Evolutionary conservation across 2,329 filamentous ascomycete genomes (phyloP).

Genomic region (Chaetomium sp.): DNA sequence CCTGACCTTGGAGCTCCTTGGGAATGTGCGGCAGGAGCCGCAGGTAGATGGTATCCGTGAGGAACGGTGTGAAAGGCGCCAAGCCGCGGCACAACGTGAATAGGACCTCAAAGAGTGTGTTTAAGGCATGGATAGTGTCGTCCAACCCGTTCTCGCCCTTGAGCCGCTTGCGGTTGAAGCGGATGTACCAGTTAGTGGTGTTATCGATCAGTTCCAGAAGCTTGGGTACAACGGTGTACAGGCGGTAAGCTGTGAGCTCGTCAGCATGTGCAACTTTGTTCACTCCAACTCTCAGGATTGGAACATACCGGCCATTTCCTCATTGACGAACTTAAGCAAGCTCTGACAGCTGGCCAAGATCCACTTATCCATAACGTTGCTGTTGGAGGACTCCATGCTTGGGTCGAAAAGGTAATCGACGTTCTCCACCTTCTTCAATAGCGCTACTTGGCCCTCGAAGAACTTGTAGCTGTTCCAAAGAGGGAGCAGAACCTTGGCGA

Average conservation of each 20-base stretch:
- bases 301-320: constrained; percentile 73
- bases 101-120: constrained; percentile 89
- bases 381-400: constrained; percentile 65
- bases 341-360: constrained; percentile 90
- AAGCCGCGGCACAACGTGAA: constrained; percentile 83
- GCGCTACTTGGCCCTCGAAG: constrained; percentile 79
- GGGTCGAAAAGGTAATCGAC: constrained; percentile 76
- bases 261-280: constrained; percentile 10
- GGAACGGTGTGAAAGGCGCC: constrained; percentile 91
- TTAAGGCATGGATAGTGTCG: constrained; percentile 84
- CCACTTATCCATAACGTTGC: constrained; percentile 94
- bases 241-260: constrained; percentile 51
- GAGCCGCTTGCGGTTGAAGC: constrained; percentile 83
- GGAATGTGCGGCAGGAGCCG: constrained; percentile 78
- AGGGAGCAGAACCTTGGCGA: constrained; percentile 82
- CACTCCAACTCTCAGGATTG: neutral
- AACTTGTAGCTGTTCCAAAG: constrained; percentile 98
- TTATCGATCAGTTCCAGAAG: constrained; percentile 82
- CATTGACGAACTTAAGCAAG: constrained; percentile 82
- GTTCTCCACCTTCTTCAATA: constrained; percentile 78
- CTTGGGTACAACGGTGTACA: constrained; percentile 88
- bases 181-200: constrained; percentile 98
- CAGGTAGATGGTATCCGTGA: constrained; percentile 90
- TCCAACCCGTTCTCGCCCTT: constrained; percentile 84
- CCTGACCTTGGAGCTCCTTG: constrained; percentile 57